Evolutionary conservation across 2,329 filamentous ascomycete species (phyloP), one percentile per base, ranked within the genome.

Genomic region (Lecanicillium sp.): DNA sequence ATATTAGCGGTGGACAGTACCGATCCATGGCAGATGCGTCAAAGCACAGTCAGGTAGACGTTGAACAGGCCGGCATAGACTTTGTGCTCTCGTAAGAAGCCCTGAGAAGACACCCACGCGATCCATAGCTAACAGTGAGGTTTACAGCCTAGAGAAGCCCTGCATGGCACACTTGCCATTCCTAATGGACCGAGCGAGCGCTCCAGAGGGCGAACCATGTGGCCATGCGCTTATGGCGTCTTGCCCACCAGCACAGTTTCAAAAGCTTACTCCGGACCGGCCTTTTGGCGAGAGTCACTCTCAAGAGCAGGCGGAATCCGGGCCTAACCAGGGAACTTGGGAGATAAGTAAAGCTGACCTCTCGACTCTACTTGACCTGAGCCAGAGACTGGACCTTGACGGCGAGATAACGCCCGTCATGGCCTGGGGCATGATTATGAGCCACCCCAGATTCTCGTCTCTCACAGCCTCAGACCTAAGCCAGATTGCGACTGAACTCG

Each of bases 351-450:
- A 83, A 56, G 75, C 74, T 28, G 86, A 92, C 52, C 71, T 98
- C 35, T 68, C 80, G 37, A 94, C 84, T 38, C 69, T 96, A 38
- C 73, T 95, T 43, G 84, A 94, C 54, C 71, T 95, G 40, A 95
- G 87, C 63, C 76, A 80, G 50, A 79, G 81, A 50, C 71, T 95
- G 18, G 81, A 92, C 50, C 76, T 92, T 3, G 85, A 92, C 44
- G 87, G 87, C 37, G 86, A 94, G 62, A 85, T 96, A 52, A 96
- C 90, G 14, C 92, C 92, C 0, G 85, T 95, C 48, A 94, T 94
- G 86, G 89, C 89, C 1, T 90, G 92, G 78, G 83, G 86, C 35
- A 83, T 85, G 63, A 73, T 96, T 35, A 67, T 87, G 45, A 73
- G 70, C 33, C 81, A 92, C 59, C 76, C 83, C 28, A 70, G 82